Conservation (phyloP, 345 rosid species). For the Trapa bicornis region DNA sequence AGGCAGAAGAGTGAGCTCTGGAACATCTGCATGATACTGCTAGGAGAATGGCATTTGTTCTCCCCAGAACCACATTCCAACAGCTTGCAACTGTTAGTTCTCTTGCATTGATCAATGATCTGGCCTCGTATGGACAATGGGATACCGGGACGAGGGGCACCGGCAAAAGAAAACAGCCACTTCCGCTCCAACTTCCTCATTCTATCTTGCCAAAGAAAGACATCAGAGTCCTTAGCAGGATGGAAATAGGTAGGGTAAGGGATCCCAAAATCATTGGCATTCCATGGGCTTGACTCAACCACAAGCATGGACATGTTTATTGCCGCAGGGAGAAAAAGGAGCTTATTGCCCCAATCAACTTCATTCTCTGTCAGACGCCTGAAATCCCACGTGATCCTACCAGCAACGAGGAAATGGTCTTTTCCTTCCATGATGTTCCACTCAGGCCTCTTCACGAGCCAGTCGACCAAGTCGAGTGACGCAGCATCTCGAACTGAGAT, state of each 20-base stretch:
- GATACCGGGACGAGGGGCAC: constrained; percentile 18
- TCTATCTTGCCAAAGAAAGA: constrained; percentile 17
- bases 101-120: constrained; percentile 12
- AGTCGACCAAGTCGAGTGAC: constrained; percentile 12
- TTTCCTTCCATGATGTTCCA: constrained; percentile 18
- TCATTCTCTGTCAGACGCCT: constrained; percentile 13
- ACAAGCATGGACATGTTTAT: constrained; percentile 18
- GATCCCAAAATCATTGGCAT: constrained; percentile 16
- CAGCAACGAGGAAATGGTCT: constrained; percentile 19
- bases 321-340: constrained; percentile 14
- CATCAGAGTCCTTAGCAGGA: constrained; percentile 15
- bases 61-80: constrained; percentile 25
- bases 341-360: constrained; percentile 18
- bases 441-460: constrained; percentile 17
- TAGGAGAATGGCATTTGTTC: constrained; percentile 42
- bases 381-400: constrained; percentile 18
- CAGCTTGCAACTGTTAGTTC: constrained; percentile 9
- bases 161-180: constrained; percentile 15
- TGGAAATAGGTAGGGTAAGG: constrained; percentile 22
- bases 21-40: constrained; percentile 48
- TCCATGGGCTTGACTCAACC: constrained; percentile 19
- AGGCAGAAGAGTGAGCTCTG: constrained; percentile 37
- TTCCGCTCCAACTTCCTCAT: constrained; percentile 16
- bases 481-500: constrained; percentile 13
- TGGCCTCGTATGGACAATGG: constrained; percentile 18